These are phyloP conservation scores for Magnaporthales sp. DNA, from an alignment of 2,329 filamentous ascomycete species.

Conservation along the genomic window DNA sequence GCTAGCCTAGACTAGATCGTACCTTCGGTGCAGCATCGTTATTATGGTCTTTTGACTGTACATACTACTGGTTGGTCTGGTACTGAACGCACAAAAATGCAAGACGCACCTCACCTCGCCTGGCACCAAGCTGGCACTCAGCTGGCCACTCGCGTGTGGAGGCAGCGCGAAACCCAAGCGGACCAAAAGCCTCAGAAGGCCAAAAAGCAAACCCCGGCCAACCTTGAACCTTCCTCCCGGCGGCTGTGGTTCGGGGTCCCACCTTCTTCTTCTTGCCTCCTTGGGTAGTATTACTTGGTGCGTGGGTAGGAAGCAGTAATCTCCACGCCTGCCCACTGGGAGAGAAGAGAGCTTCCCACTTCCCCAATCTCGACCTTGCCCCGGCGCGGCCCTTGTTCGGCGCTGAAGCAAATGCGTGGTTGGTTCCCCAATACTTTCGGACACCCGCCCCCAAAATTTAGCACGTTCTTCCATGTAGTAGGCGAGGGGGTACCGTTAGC, in stretches of 20 bases:
- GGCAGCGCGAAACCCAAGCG: not conserved
- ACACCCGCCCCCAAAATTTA: not conserved
- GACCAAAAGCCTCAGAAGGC: not conserved
- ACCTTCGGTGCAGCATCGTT: not conserved
- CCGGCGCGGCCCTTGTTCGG: conserved; percentile 1
- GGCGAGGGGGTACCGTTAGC: not conserved
- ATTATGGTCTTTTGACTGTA: not conserved
- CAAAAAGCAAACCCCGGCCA: not conserved
- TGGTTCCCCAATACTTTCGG: not conserved
- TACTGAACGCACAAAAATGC: not conserved
- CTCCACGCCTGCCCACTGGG: not conserved
- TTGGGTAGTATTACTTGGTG: not conserved
- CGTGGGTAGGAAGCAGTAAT: not conserved
- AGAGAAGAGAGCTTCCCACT: not conserved
- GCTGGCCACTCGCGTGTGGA: not conserved
- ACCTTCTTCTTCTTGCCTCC: not conserved
- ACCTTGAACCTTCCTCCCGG: not conserved
- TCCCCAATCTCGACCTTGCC: conserved; percentile 5
- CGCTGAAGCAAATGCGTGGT: not conserved
- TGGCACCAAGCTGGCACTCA: not conserved
- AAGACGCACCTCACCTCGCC: not conserved
- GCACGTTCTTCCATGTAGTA: not conserved
- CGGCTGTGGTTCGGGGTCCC: not conserved
- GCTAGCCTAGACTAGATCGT: not conserved
- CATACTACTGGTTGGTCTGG: not conserved